A percentile compares a stretch with the other conserved stretches of the same genome.
Evolutionary conservation across 441 rosid species (phyloP).

Genomic region (Croton setiger): DNA sequence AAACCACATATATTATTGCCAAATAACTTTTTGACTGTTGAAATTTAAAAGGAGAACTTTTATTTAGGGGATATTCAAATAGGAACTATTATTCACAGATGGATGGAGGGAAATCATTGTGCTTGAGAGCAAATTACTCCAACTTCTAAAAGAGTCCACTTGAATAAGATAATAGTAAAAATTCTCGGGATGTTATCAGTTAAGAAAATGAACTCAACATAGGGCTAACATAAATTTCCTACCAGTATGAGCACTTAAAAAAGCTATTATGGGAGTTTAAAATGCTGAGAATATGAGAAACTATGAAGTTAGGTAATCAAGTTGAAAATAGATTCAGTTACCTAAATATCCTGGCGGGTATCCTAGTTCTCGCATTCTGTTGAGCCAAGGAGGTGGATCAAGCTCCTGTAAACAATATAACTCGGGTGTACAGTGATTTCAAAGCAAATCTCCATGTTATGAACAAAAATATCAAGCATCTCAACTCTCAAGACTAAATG

Average conservation of each 20-base stretch:
- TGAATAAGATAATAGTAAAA: neutral
- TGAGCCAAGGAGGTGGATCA: constrained; percentile 98
- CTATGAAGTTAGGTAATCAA: neutral
- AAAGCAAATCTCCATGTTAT: neutral
- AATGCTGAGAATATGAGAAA: neutral
- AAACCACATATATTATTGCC: too few relatives aligned
- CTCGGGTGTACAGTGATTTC: constrained; percentile 8
- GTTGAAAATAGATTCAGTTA: constrained; percentile 23
- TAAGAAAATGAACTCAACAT: neutral
- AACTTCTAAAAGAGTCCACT: neutral
- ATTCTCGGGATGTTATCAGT: neutral
- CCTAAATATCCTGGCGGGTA: constrained; percentile 98
- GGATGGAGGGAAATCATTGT: neutral
- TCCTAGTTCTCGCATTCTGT: constrained; percentile 94
- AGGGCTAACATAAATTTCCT: neutral
- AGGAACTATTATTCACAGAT: too few relatives aligned
- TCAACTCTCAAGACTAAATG: constrained; percentile 2
- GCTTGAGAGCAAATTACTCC: neutral
- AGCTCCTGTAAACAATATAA: constrained; percentile 54
- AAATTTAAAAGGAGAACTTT: too few relatives aligned
- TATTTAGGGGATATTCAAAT: too few relatives aligned
- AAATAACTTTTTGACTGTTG: too few relatives aligned
- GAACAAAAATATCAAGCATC: too few relatives aligned
- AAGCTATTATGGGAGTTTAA: neutral
- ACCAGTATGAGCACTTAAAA: neutral